Conservation (phyloP, 768 basidiomycete species). For the Calocera cornea region DNA sequence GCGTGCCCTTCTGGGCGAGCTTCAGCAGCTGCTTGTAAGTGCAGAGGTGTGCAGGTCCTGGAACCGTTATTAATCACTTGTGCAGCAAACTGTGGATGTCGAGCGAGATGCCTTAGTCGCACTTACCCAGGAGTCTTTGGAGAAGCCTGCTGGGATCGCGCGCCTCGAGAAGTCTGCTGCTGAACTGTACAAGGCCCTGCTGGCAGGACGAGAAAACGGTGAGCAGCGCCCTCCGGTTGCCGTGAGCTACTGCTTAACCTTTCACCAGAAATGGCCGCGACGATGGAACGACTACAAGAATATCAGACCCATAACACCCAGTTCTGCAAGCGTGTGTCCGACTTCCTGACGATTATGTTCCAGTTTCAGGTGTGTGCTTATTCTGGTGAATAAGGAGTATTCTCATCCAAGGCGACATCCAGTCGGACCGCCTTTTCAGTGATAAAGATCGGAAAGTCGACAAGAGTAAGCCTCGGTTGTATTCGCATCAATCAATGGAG, state of each 20-base stretch:
- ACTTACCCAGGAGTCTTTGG: slow-evolving; percentile 80
- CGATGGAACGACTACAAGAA: slow-evolving; percentile 82
- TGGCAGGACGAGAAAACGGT: slow-evolving; percentile 84
- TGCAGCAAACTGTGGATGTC: slow-evolving; percentile 90
- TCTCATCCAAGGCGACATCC: not conserved
- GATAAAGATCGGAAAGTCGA: slow-evolving; percentile 28
- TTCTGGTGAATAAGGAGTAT: not conserved
- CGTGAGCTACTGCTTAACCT: not conserved
- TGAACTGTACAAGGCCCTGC: slow-evolving; percentile 87
- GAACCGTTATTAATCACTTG: not conserved
- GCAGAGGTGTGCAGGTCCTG: slow-evolving; percentile 1
- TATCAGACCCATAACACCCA: slow-evolving; percentile 81
- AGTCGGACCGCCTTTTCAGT: slow-evolving; percentile 27
- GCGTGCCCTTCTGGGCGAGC: slow-evolving; percentile 62
- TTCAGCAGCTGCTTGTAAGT: slow-evolving; percentile 73
- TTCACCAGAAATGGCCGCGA: slow-evolving; percentile 79
- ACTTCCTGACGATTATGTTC: slow-evolving; percentile 85
- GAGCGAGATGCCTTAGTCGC: slow-evolving; percentile 56
- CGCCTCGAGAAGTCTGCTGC: slow-evolving; percentile 69
- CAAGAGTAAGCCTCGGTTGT: slow-evolving; percentile 34
- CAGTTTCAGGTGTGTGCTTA: slow-evolving; percentile 56
- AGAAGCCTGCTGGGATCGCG: slow-evolving; percentile 60
- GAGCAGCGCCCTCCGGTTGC: slow-evolving; percentile 10
- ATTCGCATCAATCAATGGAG: slow-evolving; percentile 57
- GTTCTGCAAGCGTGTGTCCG: slow-evolving; percentile 83